These are phyloP conservation scores for Xylariales sp. DNA, from an alignment of 2,329 filamentous ascomycete species.

Conservation along the genomic window DNA sequence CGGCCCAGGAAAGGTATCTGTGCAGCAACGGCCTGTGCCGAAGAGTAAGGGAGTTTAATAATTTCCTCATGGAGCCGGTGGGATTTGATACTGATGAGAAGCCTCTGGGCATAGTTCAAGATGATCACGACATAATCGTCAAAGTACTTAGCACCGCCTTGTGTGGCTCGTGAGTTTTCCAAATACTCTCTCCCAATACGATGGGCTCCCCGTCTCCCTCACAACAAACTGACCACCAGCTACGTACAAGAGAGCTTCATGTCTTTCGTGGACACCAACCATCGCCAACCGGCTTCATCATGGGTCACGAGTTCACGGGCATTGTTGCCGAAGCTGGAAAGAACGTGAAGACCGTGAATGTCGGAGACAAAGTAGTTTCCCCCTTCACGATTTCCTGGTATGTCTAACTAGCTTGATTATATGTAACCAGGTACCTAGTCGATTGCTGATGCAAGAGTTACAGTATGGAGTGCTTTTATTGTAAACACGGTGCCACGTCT, in stretches of 20 bases:
- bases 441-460: no score
- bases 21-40: constrained; percentile 78
- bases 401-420: no score
- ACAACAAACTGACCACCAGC: no score
- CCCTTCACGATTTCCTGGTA: constrained; percentile 82
- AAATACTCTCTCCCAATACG: no score
- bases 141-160: constrained; percentile 80
- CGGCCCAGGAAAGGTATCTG: constrained; percentile 66
- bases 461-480: constrained; percentile 78
- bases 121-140: constrained; percentile 72
- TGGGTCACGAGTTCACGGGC: constrained; percentile 88
- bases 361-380: constrained; percentile 75
- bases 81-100: no score
- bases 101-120: constrained; percentile 58
- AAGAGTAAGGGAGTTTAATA: constrained; percentile 35
- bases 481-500: constrained; percentile 69
- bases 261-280: constrained; percentile 79
- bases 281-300: constrained; percentile 58
- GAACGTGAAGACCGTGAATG: constrained; percentile 61
- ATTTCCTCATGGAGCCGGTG: no score
- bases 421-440: no score
- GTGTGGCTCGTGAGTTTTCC: constrained; percentile 76
- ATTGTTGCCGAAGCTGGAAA: constrained; percentile 64
- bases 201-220: no score
- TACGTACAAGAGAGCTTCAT: constrained; percentile 76